Base-by-base conservation (phyloP, 2,329 filamentous ascomycete genomes). In the Trichoderma sp. region DNA sequence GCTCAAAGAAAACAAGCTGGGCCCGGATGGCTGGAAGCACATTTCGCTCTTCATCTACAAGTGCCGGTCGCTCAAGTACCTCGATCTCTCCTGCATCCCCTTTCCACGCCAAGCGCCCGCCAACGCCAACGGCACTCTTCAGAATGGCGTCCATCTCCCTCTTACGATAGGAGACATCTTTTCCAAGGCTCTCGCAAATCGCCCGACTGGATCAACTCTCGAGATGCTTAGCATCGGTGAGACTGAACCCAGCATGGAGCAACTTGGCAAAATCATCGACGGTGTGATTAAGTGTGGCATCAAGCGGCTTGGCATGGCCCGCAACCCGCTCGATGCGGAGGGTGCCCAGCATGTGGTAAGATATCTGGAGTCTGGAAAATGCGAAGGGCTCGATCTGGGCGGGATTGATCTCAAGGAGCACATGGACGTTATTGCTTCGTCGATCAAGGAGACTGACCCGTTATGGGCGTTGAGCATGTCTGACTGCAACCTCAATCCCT, bases 1-100 rank as follows among this genome's bases (percentile, higher is more conserved):
- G 1, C 81, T 99, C 53, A 97, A 96, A 81, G 93, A 96, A 80
- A 98, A 98, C 77, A 95, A 94, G 75, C 90, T 98, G 70, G 92
- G 93, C 0, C 84, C 86, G 0, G 91, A 96, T 72, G 96, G 95
- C 19, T 99, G 96, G 96, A 94, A 91, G 75, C 89, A 98, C 77
- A 89, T 98, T 69, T 91, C 91, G 52, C 83, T 97, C 7, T 99
- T 98, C 77, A 85, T 97, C 64, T 93, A 97, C 80, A 90, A 97
- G 83, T 97, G 93, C 74, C 90, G 89, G 71, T 94, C 94, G 0
- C 84, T 99, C 68, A 94, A 94, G 78, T 91, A 88, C 6, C 87
- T 98, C 29, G 96, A 99, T 78, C 79, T 98, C 33, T 97, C 94
- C 0, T 91, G 92, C 75, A 90, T 97, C 70, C 87, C 88, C 3